Conservation (phyloP, 2,329 filamentous ascomycete genomes). For the Ophiostoma himal-ulmi region DNA sequence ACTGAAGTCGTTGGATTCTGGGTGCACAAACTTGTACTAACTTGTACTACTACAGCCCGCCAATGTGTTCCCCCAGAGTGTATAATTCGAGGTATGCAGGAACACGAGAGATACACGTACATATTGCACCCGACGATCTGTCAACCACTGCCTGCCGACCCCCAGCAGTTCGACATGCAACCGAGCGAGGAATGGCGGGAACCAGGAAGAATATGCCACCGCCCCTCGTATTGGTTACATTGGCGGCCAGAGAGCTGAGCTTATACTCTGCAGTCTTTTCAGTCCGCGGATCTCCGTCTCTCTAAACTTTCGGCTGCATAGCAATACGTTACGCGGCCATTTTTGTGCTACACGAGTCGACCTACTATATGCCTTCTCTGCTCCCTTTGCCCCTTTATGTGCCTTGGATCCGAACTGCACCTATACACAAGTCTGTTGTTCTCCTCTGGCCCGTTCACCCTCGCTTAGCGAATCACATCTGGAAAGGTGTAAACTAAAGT, state of each 20-base stretch:
- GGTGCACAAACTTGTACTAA: conserved; percentile 17
- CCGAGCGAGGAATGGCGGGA: not conserved
- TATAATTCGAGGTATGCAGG: conserved; percentile 32
- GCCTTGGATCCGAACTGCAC: not conserved
- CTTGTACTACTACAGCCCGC: conserved; percentile 40
- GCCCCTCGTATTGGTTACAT: not conserved
- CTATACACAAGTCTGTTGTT: not conserved
- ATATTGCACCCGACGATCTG: not conserved
- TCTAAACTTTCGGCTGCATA: not conserved
- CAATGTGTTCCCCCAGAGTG: conserved; percentile 52
- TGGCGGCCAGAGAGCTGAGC: no score
- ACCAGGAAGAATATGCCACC: not conserved
- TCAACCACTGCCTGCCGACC: not conserved
- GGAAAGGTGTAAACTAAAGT: not conserved
- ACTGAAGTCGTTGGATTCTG: not conserved
- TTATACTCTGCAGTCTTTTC: not conserved
- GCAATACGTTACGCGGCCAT: not conserved
- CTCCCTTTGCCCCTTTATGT: not conserved
- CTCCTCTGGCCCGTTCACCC: not conserved
- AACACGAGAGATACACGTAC: not conserved
- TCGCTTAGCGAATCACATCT: not conserved
- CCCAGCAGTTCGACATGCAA: not conserved
- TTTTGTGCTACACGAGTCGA: not conserved
- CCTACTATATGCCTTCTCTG: not conserved
- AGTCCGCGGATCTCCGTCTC: not conserved